A percentile compares a stretch with the other conserved stretches of the same genome.
These are phyloP conservation scores for Micractinium conductrix DNA, from an alignment of 139 green algal species.

Conservation along the genomic window DNA sequence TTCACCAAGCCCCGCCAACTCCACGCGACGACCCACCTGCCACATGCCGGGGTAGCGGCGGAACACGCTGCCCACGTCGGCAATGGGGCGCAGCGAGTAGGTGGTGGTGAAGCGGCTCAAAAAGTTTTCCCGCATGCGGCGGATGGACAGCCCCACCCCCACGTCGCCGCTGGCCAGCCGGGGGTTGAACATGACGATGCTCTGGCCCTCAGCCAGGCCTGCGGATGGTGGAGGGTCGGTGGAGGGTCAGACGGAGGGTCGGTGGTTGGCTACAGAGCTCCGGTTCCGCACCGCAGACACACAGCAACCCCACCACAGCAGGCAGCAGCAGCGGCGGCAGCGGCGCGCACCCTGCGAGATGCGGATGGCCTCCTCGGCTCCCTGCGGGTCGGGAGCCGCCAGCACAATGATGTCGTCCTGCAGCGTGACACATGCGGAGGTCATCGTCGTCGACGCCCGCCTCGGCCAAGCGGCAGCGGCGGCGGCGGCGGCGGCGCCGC, in stretches of 20 bases:
- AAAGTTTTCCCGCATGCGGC: constrained; percentile 83
- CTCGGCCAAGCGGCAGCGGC: too few relatives aligned
- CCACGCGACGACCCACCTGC: constrained; percentile 55
- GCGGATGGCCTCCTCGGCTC: constrained; percentile 34
- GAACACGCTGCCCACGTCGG: constrained; percentile 70
- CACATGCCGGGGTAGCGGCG: constrained; percentile 83
- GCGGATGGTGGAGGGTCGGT: neutral
- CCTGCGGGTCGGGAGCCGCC: constrained; percentile 79
- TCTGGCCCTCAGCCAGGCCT: constrained; percentile 26
- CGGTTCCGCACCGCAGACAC: too few relatives aligned
- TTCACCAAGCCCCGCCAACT: neutral
- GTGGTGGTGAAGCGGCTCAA: constrained; percentile 81
- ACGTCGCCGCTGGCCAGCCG: constrained; percentile 91
- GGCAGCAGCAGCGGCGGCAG: too few relatives aligned
- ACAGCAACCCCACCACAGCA: too few relatives aligned
- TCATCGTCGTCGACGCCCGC: too few relatives aligned
- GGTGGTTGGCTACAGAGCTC: neutral
- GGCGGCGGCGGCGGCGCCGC: too few relatives aligned
- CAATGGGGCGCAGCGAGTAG: constrained; percentile 91
- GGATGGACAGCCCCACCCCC: constrained; percentile 91
- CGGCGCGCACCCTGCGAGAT: constrained; percentile 14
- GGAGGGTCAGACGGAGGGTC: neutral
- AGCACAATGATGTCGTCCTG: constrained; percentile 89
- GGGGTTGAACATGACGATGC: constrained; percentile 93
- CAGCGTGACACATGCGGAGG: too few relatives aligned